Conservation (phyloP, 2,329 filamentous ascomycete genomes). For the Coniochaeta ligniaria region DNA sequence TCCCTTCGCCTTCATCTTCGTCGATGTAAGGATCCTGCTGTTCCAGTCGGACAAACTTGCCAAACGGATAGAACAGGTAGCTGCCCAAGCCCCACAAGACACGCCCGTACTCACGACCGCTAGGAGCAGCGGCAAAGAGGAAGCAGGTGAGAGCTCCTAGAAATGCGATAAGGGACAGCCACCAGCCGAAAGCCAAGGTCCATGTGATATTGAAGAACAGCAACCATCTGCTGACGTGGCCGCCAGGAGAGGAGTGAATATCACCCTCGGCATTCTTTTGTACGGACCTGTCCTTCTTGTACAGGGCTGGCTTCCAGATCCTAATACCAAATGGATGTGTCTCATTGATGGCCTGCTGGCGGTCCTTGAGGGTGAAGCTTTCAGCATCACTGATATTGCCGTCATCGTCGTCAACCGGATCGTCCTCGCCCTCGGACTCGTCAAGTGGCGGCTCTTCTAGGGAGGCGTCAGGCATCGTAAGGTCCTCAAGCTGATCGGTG, state of each 20-base stretch:
- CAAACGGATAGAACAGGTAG: slow-evolving; percentile 94
- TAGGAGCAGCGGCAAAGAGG: slow-evolving; percentile 68
- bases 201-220: slow-evolving; percentile 84
- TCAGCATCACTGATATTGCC: slow-evolving; percentile 81
- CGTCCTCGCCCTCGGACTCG: slow-evolving; percentile 35
- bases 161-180: slow-evolving; percentile 74
- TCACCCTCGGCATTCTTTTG: slow-evolving; percentile 94
- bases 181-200: slow-evolving; percentile 93
- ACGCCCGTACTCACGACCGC: slow-evolving; percentile 77
- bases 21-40: slow-evolving; percentile 91
- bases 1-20: slow-evolving; percentile 90
- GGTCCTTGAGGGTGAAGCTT: slow-evolving; percentile 95
- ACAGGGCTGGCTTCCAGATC: slow-evolving; percentile 96
- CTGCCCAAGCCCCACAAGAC: slow-evolving; percentile 77
- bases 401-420: slow-evolving; percentile 57
- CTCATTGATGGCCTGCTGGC: slow-evolving; percentile 96
- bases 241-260: slow-evolving; percentile 90
- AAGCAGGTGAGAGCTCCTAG: slow-evolving; percentile 73
- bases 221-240: slow-evolving; percentile 76
- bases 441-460: slow-evolving; percentile 28
- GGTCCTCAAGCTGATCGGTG: slow-evolving; percentile 21
- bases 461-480: not conserved
- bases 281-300: slow-evolving; percentile 95
- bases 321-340: slow-evolving; percentile 98
- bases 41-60: slow-evolving; percentile 88